Base-by-base conservation (phyloP, 2,329 filamentous ascomycete species). In the Pseudogymnoascus sp. region DNA sequence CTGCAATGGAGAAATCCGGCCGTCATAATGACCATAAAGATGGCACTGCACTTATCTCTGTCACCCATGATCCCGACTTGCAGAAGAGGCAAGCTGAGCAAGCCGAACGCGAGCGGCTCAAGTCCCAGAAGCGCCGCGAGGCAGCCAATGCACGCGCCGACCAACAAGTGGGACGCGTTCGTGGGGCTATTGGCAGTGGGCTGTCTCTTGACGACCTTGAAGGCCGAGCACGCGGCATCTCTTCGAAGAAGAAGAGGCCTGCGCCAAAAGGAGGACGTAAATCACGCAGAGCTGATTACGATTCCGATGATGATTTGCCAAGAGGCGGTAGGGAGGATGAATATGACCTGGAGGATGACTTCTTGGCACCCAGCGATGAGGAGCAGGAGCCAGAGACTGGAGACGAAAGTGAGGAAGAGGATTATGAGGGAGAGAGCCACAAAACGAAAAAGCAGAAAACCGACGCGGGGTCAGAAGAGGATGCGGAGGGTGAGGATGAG, bases 311-410 rank as follows among this genome's bases (percentile, higher is more conserved):
- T 65, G 87, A 89, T 61, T 77, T 85, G 34, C 79, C 81, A 35
- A 82, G 83, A 76, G 48, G 69, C 18, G 61, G 67, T 55, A 81
- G 82, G 58, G 80, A 86, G 62, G 86, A 92, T 64, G 86, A 90
- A 66, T 92, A 92, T 69, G 88, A 92, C 63, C 80, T 86, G 69
- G 87, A 87, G 33, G 89, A 92, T 68, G 89, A 86, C 61, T 92
- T 92, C 70, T 81, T 92, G 60, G 89, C 86, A 3, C 79, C 78
- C 3, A 90, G 86, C 67, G 88, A 90, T 65, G 87, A 90, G 61
- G 89, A 91, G 39, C 71, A 73, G 39, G 82, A 82, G 38, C 74
- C 77, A 61, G 82, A 80, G 30, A 82, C 77, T 2, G 83, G 79
- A 0, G 84, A 85, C 18, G 84, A 88, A 0, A 69, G 71, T 8